Evolutionary conservation across 257 asterid species (phyloP).

Genomic region (Forsythia suspensa): DNA sequence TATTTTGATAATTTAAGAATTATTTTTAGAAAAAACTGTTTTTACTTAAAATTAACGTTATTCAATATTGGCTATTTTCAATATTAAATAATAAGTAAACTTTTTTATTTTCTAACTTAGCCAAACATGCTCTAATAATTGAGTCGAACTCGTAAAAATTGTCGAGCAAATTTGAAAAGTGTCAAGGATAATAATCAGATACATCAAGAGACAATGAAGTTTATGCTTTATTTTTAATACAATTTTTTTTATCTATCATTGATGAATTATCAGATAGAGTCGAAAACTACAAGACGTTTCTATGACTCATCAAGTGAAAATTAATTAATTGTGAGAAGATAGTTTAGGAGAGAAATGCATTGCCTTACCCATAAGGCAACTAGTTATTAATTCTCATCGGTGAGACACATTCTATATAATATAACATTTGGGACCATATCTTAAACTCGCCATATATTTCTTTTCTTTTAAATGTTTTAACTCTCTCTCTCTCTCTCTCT

Average conservation of each 20-base stretch:
- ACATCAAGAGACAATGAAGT: not conserved
- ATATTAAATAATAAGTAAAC: no score
- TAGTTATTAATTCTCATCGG: constrained; percentile 25
- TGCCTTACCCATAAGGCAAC: constrained; percentile 30
- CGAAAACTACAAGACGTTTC: not conserved
- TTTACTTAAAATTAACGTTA: no score
- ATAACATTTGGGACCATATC: not conserved
- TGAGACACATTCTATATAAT: not conserved
- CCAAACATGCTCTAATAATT: no score
- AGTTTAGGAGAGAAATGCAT: not conserved
- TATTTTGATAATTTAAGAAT: no score
- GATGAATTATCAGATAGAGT: not conserved
- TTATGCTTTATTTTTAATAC: not conserved
- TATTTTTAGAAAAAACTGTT: no score
- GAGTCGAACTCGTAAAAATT: no score
- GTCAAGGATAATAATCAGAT: no score
- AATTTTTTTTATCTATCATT: no score
- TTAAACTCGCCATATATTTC: not conserved
- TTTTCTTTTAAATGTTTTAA: not conserved
- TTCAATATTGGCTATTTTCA: no score
- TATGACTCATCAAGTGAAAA: not conserved
- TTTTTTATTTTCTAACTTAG: no score
- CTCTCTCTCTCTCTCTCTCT: not conserved
- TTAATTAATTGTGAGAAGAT: constrained; percentile 1
- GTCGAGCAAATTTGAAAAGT: no score